Conservation (phyloP, 2,329 filamentous ascomycete species). For the Cordyceps cateniannulata region DNA sequence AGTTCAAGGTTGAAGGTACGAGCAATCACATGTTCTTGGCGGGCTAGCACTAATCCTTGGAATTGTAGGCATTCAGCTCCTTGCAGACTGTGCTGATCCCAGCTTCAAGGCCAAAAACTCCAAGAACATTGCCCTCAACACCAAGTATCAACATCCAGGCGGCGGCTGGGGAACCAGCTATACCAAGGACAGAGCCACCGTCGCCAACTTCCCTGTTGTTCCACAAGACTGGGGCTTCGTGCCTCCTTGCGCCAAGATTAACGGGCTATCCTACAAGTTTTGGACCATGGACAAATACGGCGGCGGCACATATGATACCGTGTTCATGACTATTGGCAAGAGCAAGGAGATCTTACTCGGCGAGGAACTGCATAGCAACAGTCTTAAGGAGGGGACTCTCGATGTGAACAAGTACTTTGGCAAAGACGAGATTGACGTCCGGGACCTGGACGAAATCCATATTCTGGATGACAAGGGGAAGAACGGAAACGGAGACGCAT, state of each 20-base stretch:
- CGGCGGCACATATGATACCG: background rate
- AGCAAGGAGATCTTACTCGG: background rate
- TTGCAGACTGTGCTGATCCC: background rate
- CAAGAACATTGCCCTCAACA: background rate
- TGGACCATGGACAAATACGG: background rate
- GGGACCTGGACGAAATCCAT: background rate
- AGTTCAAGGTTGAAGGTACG: background rate
- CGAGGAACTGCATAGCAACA: background rate
- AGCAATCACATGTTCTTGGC: background rate
- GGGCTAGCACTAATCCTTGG: background rate
- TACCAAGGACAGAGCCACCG: background rate
- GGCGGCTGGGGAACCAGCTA: background rate
- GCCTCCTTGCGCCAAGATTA: background rate
- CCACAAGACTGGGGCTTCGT: background rate
- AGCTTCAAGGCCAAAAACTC: background rate
- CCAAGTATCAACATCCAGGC: background rate
- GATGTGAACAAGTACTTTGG: background rate
- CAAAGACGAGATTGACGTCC: background rate
- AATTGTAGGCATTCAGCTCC: background rate
- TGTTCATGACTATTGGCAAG: background rate
- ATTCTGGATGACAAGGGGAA: background rate
- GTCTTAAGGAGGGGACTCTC: background rate
- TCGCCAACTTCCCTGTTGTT: background rate
- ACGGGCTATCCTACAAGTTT: background rate
- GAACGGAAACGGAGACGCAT: background rate